phyloP scores from a whole-genome alignment of 2,329 filamentous ascomycete species.

The Fusarium vanettenii region DNA sequence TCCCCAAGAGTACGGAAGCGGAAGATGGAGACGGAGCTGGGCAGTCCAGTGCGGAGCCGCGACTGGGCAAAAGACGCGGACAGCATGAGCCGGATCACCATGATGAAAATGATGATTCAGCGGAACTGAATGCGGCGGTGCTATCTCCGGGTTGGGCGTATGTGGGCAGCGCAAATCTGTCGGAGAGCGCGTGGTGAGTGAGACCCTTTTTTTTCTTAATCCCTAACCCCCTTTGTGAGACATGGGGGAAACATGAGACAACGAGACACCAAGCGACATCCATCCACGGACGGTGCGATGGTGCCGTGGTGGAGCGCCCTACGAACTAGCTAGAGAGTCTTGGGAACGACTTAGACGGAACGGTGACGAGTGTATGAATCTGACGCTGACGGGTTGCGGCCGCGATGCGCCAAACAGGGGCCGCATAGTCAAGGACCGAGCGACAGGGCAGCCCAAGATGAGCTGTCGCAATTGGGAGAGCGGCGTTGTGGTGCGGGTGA shows the following conservation, averaged over 20 bases:
- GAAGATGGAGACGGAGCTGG: background rate
- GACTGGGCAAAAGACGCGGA: background rate
- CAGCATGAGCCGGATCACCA: slow-evolving; percentile 5
- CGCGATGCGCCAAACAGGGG: slow-evolving; percentile 68
- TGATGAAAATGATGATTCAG: background rate
- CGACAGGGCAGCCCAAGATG: slow-evolving; percentile 76
- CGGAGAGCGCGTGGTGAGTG: slow-evolving; percentile 87
- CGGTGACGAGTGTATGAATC: slow-evolving; percentile 36
- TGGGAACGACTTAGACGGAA: slow-evolving; percentile 29
- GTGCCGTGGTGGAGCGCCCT: slow-evolving; percentile 29
- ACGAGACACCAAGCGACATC: slow-evolving; percentile 29
- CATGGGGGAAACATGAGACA: slow-evolving; percentile 40
- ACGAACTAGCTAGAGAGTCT: slow-evolving; percentile 31
- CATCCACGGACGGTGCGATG: slow-evolving; percentile 34
- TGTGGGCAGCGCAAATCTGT: slow-evolving; percentile 90
- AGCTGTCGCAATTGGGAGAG: slow-evolving; percentile 96
- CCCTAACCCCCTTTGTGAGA: slow-evolving; percentile 31
- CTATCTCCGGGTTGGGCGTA: slow-evolving; percentile 76
- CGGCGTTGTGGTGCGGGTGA: slow-evolving; percentile 80
- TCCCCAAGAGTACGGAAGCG: background rate
- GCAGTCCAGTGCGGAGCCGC: slow-evolving; percentile 26
- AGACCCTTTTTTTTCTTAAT: slow-evolving; percentile 21
- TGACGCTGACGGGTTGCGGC: slow-evolving; percentile 39
- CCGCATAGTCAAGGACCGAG: slow-evolving; percentile 76
- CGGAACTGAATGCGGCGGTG: slow-evolving; percentile 35